Conservation (phyloP, 495 filamentous ascomycete species). For the Lichenothelia convexa region DNA sequence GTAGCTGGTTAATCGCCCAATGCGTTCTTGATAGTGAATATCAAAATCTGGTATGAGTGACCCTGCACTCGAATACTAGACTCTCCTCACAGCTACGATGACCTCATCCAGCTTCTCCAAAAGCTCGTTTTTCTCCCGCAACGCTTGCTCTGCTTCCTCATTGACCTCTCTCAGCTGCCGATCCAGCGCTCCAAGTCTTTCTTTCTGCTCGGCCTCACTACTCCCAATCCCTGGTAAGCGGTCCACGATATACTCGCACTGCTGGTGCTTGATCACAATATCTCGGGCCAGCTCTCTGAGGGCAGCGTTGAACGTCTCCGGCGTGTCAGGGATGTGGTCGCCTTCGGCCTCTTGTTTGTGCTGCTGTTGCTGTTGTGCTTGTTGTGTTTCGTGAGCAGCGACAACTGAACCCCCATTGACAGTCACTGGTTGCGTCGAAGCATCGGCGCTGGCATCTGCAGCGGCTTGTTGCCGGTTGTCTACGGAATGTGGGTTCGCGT, state of each 20-base stretch:
- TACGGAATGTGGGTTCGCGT: conserved; percentile 13
- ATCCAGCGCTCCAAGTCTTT: conserved; percentile 56
- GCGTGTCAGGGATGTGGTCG: conserved; percentile 30
- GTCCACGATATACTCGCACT: conserved; percentile 76
- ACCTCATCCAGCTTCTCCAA: too few relatives aligned
- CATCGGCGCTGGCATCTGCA: conserved; percentile 2
- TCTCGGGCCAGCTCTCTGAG: conserved; percentile 72
- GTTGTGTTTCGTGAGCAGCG: conserved; percentile 10
- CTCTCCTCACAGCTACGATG: too few relatives aligned
- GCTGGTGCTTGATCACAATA: conserved; percentile 77
- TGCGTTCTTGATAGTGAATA: too few relatives aligned
- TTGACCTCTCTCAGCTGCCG: conserved; percentile 56
- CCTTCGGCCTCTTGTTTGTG: conserved; percentile 1
- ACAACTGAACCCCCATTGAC: too few relatives aligned
- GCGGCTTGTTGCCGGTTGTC: conserved; percentile 10
- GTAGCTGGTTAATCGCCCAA: too few relatives aligned
- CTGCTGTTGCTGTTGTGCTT: conserved; percentile 1
- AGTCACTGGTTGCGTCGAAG: too few relatives aligned
- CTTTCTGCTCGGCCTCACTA: conserved; percentile 66
- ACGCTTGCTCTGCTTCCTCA: conserved; percentile 32
- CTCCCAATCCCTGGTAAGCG: conserved; percentile 72
- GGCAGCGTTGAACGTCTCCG: conserved; percentile 46
- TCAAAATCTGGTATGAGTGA: too few relatives aligned
- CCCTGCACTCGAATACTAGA: too few relatives aligned
- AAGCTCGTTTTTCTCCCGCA: too few relatives aligned